Conservation (phyloP, 106 monocot genomes). For the Acorus calamus region DNA sequence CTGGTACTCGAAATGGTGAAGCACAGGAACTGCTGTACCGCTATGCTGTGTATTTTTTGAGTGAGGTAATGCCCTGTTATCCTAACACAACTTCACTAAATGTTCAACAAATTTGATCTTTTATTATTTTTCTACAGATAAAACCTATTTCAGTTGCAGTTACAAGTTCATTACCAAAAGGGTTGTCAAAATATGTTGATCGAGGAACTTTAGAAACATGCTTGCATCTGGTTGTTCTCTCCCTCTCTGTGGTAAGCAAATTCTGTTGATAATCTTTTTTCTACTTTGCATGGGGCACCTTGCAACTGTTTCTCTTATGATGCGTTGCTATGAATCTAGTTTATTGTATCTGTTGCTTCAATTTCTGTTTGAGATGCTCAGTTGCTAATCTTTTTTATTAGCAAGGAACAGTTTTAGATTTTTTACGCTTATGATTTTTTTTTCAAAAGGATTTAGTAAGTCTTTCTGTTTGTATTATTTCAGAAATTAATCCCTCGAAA, state of each 20-base stretch:
- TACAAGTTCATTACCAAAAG: conserved; percentile 43
- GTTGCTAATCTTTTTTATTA: too few relatives aligned
- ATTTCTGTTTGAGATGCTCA: too few relatives aligned
- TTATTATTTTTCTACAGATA: conserved; percentile 40
- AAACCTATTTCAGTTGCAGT: conserved; percentile 46
- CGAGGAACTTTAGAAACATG: conserved; percentile 78
- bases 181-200: conserved; percentile 62
- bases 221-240: conserved; percentile 81
- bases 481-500: too few relatives aligned
- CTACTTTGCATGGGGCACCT: background rate
- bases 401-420: too few relatives aligned
- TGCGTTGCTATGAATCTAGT: too few relatives aligned
- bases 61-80: conserved; percentile 42
- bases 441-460: too few relatives aligned
- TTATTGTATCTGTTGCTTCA: too few relatives aligned
- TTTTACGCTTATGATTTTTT: too few relatives aligned
- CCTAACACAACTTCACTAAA: background rate
- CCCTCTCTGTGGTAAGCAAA: conserved; percentile 77
- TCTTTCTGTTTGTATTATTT: too few relatives aligned
- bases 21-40: conserved; percentile 80
- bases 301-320: background rate
- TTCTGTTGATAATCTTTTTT: background rate
- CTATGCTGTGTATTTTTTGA: conserved; percentile 74
- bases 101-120: conserved; percentile 3
- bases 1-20: conserved; percentile 82